Evolutionary conservation across 2,329 filamentous ascomycete species (phyloP), one percentile per base, ranked within the genome.

Genomic region (Aspergillus sp.): DNA sequence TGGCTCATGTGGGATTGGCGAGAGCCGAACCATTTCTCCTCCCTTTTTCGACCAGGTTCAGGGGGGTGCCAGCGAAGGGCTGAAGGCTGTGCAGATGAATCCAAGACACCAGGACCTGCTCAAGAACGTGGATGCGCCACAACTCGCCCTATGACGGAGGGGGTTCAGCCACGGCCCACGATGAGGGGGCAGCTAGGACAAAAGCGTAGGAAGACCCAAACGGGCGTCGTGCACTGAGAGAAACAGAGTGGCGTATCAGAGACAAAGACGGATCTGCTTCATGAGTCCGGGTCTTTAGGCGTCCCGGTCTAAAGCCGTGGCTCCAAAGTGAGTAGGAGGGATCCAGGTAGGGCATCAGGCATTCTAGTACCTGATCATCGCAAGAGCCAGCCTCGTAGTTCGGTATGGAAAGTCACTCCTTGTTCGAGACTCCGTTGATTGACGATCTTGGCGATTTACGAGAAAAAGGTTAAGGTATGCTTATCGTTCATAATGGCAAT

Each of bases 1-100:
- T 61, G 51, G 52, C 41, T 47, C 44, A 39, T 33, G 39, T 47
- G 34, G 44, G 19, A 47, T 53, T 55, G 51, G 19, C 24, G 11
- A 19, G 53, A 56, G 37, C 44, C n/a, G 20, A 54, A 33, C 49
- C 49, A 30, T 44, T 19, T 51, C 39, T 13, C 37, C 27, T 34
- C 24, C 30, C 27, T 20, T 17, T 27, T 27, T 42, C 48, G 45
- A 48, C 30, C 11, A 20, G 41, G 17, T 37, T 51, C 48, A 41
- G 48, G 39, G 37, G 37, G 22, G 8, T 48, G 44, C 13, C 17
- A 9, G 27, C 27, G 27, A 30, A 30, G 27, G n/a, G 46, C 17
- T 41, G n/a, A 40, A 42, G 34, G 49, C 39, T 42, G 37, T 42
- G 49, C 39, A 44, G 27, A 42, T 15, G 34, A 7, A n/a, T 13